These are phyloP conservation scores for Claviceps monticola DNA, from an alignment of 2,329 filamentous ascomycete genomes.

Conservation along the genomic window DNA sequence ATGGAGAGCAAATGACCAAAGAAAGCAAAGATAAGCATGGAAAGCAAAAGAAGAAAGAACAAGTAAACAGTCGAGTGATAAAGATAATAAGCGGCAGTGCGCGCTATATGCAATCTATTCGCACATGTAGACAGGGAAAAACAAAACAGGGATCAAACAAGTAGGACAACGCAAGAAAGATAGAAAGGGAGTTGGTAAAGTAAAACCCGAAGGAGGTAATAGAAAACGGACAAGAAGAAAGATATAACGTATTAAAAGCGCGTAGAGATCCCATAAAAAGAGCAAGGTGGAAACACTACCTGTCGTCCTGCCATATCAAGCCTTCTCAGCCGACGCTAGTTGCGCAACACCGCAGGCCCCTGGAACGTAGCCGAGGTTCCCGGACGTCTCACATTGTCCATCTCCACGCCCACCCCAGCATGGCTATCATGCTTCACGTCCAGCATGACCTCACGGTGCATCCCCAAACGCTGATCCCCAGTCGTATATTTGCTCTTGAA, in stretches of 20 bases:
- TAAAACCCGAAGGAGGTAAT: too few species aligned
- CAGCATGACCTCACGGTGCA: constrained; percentile 11
- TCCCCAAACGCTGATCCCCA: constrained; percentile 75
- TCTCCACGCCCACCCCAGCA: constrained; percentile 43
- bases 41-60: not conserved
- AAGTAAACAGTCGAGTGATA: not conserved
- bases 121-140: too few species aligned
- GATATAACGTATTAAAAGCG: not conserved
- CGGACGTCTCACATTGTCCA: constrained; percentile 48
- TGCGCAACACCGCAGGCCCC: constrained; percentile 35
- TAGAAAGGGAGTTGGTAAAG: too few species aligned
- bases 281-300: not conserved
- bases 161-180: too few species aligned
- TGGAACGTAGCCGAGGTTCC: constrained; percentile 32
- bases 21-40: not conserved
- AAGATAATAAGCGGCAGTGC: not conserved
- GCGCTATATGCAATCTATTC: too few species aligned
- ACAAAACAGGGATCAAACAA: too few species aligned
- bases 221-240: not conserved
- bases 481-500: constrained; percentile 67
- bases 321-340: constrained; percentile 11
- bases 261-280: not conserved
- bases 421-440: too few species aligned
- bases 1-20: not conserved
- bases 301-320: not conserved